These are phyloP conservation scores for Mucor lusitanicus DNA, from an alignment of 371 early-diverging fungal species.

Conservation along the genomic window DNA sequence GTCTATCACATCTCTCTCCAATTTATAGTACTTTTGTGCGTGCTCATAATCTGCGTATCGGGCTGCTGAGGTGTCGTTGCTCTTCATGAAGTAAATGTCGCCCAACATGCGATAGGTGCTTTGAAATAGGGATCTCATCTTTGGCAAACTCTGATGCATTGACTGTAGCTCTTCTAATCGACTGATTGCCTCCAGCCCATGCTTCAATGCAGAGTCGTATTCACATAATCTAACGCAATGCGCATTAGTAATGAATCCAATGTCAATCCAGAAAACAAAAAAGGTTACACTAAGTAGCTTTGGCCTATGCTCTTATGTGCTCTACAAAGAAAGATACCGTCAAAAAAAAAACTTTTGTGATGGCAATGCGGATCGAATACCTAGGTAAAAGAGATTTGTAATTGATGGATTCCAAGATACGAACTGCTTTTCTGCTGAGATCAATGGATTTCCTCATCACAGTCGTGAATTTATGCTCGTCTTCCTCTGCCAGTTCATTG, in stretches of 20 bases:
- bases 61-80: slow-evolving; percentile 16
- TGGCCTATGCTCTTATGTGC: slow-evolving; percentile 18
- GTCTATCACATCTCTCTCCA: slow-evolving; percentile 30
- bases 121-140: slow-evolving; percentile 12
- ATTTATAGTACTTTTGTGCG: slow-evolving; percentile 30
- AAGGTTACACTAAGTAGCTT: slow-evolving; percentile 27
- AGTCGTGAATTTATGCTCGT: slow-evolving; percentile 1
- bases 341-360: neutral
- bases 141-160: neutral
- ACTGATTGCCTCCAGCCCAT: neutral
- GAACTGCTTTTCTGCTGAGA: slow-evolving; percentile 14
- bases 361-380: neutral
- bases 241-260: neutral
- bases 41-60: slow-evolving; percentile 28
- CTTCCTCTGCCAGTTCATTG: slow-evolving; percentile 17
- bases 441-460: slow-evolving; percentile 6
- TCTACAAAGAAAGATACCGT: neutral
- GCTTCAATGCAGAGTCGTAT: slow-evolving; percentile 26
- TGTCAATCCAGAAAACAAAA: neutral
- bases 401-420: neutral
- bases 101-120: slow-evolving; percentile 27
- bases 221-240: slow-evolving; percentile 18
- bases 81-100: slow-evolving; percentile 37
- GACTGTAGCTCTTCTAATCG: neutral
- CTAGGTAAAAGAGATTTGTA: neutral